phyloP scores from a whole-genome alignment of 2,329 filamentous ascomycete species.

The Beauveria bassiana region DNA sequence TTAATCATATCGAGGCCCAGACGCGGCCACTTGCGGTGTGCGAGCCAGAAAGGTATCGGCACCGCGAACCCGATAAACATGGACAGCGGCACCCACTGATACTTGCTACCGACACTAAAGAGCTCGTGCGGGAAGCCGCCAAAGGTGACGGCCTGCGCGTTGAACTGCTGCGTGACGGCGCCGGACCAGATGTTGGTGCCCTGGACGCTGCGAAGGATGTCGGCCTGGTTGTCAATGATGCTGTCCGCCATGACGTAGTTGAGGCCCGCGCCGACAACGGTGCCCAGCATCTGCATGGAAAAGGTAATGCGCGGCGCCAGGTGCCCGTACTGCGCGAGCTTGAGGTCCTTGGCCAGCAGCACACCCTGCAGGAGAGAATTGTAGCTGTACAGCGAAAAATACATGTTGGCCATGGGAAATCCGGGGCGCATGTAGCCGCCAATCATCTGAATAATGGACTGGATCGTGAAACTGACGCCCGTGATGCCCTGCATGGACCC shows the following conservation, averaged over 20 bases:
- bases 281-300: constrained; percentile 32
- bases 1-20: constrained; percentile 27
- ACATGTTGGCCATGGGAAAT: constrained; percentile 34
- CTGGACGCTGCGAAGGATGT: constrained; percentile 31
- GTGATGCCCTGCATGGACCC: constrained; percentile 29
- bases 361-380: constrained; percentile 26
- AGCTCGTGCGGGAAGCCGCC: constrained; percentile 19
- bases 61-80: constrained; percentile 22
- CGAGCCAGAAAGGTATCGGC: constrained; percentile 33
- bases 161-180: constrained; percentile 38
- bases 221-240: constrained; percentile 34
- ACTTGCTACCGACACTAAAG: constrained; percentile 13
- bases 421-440: constrained; percentile 38
- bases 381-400: constrained; percentile 31
- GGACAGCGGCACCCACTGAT: constrained; percentile 16
- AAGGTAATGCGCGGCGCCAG: constrained; percentile 15
- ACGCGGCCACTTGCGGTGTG: constrained; percentile 20
- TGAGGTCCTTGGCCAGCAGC: constrained; percentile 20
- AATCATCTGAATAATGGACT: constrained; percentile 37
- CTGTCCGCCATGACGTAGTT: constrained; percentile 39
- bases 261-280: constrained; percentile 32
- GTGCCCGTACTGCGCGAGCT: constrained; percentile 27
- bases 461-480: constrained; percentile 32
- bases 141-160: constrained; percentile 26
- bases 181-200: constrained; percentile 37